Evolutionary conservation across 108 stramenopile genomes (phyloP), one percentile per base, ranked within the genome.

Genomic region (Thalassiosira profunda): DNA sequence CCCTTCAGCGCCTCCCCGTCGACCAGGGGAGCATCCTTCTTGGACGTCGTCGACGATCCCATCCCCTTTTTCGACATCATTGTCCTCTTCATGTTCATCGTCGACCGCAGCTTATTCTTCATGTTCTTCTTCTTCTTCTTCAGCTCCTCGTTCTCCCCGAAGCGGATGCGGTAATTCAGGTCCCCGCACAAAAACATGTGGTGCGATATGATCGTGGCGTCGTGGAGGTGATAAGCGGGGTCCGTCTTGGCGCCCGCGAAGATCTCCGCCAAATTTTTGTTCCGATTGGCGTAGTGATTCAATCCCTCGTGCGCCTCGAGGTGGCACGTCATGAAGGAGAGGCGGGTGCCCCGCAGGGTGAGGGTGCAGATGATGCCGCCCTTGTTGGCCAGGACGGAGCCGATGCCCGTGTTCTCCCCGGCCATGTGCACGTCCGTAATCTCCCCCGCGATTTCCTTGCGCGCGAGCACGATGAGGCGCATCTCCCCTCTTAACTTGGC

Each of bases 181-280:
- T 83, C 81, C 1, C 81, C 81, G 26, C 66, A 70, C 9, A 77
- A 33, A 45, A 83, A 83, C 72, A 74, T 83, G 54, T 83, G 81
- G 45, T 83, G 81, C 5, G 73, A 79, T 29, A 53, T 54, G 38
- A 83, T 79, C 9, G 73, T 61, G 28, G 79, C 87, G 67, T 85
- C 87, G 29, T 74, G 63, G 38, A 70, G 53, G 41, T 18, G 34
- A 53, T 72, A 78, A 17, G 43, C 35, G 2, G 72, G 72, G 57
- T 72, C 63, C 2, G 63, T 54, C 72, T 75, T 83, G 30, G 81
- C 76, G 1, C 81, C 81, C 2, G 29, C 41, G 1, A 83, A 18
- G 10, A 83, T 83, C 23, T 67, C 59, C 0, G 33, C 60, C 7
- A 83, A 15, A 33, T 74, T 74, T 31, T 57, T 62, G 45, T 79